Evolutionary conservation across 164 flowering plant genomes (phyloP).

Genomic region (Taxillus chinensis): DNA sequence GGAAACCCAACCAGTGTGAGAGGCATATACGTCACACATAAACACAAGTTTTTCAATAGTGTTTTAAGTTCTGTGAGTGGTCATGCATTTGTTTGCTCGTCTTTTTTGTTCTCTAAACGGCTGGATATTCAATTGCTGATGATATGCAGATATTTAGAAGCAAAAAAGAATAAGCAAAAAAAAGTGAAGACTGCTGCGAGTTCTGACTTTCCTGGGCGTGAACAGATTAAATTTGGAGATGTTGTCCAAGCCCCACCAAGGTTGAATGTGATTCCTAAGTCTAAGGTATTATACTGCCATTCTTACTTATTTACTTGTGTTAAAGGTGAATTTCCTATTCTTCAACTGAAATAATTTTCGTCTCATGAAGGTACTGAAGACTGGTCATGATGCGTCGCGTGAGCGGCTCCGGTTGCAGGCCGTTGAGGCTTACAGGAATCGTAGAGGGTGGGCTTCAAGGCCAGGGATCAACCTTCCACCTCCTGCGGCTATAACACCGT

Average conservation of each 20-base stretch:
- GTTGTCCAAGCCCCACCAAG: slow-evolving; percentile 92
- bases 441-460: slow-evolving; percentile 73
- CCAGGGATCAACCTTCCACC: slow-evolving; percentile 62
- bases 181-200: slow-evolving; percentile 35
- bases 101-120: not conserved
- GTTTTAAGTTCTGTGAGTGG: no score
- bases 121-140: not conserved
- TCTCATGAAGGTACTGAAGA: slow-evolving; percentile 33
- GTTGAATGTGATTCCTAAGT: slow-evolving; percentile 39
- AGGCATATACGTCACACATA: no score
- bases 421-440: slow-evolving; percentile 71
- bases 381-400: slow-evolving; percentile 46
- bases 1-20: no score
- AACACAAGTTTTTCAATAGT: no score
- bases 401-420: slow-evolving; percentile 80
- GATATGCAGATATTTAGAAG: slow-evolving; percentile 49
- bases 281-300: slow-evolving; percentile 37
- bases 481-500: slow-evolving; percentile 14
- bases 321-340: not conserved
- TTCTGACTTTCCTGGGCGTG: slow-evolving; percentile 48
- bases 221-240: slow-evolving; percentile 68
- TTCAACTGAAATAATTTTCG: not conserved
- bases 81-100: not conserved
- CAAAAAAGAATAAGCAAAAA: slow-evolving; percentile 56
- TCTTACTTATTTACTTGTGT: not conserved